phyloP scores from a whole-genome alignment of 2,329 filamentous ascomycete species.

The Trichoderma asperellum region DNA sequence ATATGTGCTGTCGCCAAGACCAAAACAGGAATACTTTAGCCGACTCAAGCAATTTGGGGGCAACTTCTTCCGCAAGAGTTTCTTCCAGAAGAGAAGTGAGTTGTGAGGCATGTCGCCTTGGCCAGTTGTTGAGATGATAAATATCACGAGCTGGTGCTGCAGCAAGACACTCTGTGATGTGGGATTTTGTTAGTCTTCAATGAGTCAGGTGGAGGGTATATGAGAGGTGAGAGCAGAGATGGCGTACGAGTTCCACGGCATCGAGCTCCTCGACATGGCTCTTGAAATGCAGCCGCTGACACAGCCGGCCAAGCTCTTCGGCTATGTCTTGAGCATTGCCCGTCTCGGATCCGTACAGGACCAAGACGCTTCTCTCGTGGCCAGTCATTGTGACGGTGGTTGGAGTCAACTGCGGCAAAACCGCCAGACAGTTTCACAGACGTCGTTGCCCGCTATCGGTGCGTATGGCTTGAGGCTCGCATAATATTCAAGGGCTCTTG shows the following conservation, averaged over 20 bases:
- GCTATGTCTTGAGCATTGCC: slow-evolving; percentile 93
- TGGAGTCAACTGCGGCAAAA: not conserved
- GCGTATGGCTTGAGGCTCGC: not conserved
- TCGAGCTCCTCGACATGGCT: slow-evolving; percentile 79
- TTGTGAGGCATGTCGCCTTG: slow-evolving; percentile 93
- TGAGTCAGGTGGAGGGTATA: not conserved
- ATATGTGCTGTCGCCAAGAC: slow-evolving; percentile 93
- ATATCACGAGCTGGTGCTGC: slow-evolving; percentile 65
- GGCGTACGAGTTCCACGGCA: slow-evolving; percentile 71
- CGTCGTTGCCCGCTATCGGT: not conserved
- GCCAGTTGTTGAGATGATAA: slow-evolving; percentile 89
- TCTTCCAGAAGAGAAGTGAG: slow-evolving; percentile 80
- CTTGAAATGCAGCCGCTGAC: slow-evolving; percentile 77
- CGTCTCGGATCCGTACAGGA: slow-evolving; percentile 94
- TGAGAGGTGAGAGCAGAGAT: not conserved
- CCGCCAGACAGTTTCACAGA: not conserved
- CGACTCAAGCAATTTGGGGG: slow-evolving; percentile 68
- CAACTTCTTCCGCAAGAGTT: slow-evolving; percentile 77
- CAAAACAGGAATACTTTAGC: slow-evolving; percentile 82
- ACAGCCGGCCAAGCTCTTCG: slow-evolving; percentile 75
- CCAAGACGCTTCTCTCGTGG: slow-evolving; percentile 55
- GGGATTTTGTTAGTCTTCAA: not conserved
- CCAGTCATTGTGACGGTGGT: slow-evolving; percentile 34
- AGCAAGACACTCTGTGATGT: slow-evolving; percentile 53
- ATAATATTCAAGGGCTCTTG: not conserved